A percentile compares a stretch with the other conserved stretches of the same genome.
Evolutionary conservation across 352 stramenopile species (phyloP).

Genomic region (Pythium scleroteichum): DNA sequence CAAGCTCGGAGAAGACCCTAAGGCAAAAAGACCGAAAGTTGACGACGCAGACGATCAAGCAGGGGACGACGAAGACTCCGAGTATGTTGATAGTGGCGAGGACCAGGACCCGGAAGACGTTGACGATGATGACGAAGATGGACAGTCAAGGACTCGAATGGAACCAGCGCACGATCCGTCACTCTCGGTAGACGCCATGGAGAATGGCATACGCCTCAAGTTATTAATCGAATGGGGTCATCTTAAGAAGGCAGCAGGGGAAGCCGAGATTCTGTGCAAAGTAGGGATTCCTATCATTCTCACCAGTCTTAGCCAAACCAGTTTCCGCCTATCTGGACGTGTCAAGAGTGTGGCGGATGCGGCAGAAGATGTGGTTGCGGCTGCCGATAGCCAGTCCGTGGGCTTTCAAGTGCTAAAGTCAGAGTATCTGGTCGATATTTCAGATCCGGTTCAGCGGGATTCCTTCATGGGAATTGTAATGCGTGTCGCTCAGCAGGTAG

Average conservation of each 20-base stretch:
- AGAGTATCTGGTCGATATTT: slow-evolving; percentile 82
- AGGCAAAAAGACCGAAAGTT: slow-evolving; percentile 22
- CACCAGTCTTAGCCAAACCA: slow-evolving; percentile 78
- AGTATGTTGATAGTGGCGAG: slow-evolving; percentile 35
- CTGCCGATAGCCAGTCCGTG: slow-evolving; percentile 61
- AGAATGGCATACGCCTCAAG: slow-evolving; percentile 80
- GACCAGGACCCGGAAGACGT: slow-evolving; percentile 28
- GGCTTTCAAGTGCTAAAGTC: slow-evolving; percentile 82
- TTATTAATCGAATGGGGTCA: slow-evolving; percentile 80
- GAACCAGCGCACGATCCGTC: slow-evolving; percentile 67
- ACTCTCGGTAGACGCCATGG: slow-evolving; percentile 82
- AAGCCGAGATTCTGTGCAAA: slow-evolving; percentile 78
- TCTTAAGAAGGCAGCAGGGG: slow-evolving; percentile 65
- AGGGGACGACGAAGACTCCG: slow-evolving; percentile 33
- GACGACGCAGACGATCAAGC: slow-evolving; percentile 14
- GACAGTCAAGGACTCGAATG: slow-evolving; percentile 51
- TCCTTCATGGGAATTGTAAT: slow-evolving; percentile 87
- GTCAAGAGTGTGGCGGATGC: slow-evolving; percentile 59
- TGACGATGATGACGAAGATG: slow-evolving; percentile 56
- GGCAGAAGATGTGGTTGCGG: slow-evolving; percentile 54
- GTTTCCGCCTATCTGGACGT: slow-evolving; percentile 64
- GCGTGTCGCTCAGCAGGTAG: slow-evolving; percentile 79
- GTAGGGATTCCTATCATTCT: slow-evolving; percentile 84
- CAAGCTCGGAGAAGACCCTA: slow-evolving; percentile 18
- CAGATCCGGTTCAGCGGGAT: slow-evolving; percentile 65